These are phyloP conservation scores for Lathyrus oleraceus DNA, from an alignment of 306 rosid genomes.

Conservation along the genomic window DNA sequence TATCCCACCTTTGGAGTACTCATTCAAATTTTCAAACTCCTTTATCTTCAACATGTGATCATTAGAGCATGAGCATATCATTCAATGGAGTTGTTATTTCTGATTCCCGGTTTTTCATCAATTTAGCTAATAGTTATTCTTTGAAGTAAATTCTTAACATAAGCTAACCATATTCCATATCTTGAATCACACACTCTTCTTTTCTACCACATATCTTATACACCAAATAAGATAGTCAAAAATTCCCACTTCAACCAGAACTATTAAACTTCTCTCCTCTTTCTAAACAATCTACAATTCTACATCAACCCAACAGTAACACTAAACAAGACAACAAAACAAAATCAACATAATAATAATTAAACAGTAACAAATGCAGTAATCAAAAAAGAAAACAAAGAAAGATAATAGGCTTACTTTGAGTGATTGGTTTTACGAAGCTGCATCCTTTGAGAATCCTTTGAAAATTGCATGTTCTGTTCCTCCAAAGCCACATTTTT, in stretches of 20 bases:
- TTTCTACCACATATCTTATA: not conserved
- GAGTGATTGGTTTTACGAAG: slow-evolving; percentile 53
- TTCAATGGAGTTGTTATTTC: not conserved
- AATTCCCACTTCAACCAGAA: not conserved
- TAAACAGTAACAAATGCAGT: no score
- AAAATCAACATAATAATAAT: not conserved
- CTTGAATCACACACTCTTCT: not conserved
- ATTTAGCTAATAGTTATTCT: not conserved
- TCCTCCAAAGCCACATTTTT: slow-evolving; percentile 73
- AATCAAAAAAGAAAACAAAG: not conserved
- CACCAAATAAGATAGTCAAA: not conserved
- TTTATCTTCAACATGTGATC: no score
- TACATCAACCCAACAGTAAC: slow-evolving; percentile 1
- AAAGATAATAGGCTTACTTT: slow-evolving; percentile 39
- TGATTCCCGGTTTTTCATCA: not conserved
- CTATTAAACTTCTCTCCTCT: not conserved
- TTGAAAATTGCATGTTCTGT: slow-evolving; percentile 69
- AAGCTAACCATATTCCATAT: not conserved
- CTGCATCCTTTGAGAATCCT: slow-evolving; percentile 65
- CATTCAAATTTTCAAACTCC: no score
- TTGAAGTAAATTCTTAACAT: not conserved
- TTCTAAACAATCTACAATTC: not conserved
- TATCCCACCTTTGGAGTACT: no score
- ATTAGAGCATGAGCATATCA: not conserved
- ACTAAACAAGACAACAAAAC: not conserved